Evolutionary conservation across 1,284 basidiomycete genomes (phyloP), one percentile per base, ranked within the genome.

Genomic region (Ustilago nuda): DNA sequence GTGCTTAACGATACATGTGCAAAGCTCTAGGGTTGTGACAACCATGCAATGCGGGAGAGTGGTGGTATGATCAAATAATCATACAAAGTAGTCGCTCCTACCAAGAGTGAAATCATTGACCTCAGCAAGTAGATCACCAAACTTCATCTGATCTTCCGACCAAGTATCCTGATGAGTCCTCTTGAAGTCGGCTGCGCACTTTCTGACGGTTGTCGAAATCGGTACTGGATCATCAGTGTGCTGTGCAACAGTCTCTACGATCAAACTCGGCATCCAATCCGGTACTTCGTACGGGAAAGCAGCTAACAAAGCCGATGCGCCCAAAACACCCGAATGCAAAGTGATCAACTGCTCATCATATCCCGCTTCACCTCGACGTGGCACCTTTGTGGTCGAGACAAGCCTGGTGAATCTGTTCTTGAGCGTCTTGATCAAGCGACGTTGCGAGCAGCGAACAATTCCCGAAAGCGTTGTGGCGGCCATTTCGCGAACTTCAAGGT

Each of bases 191-290:
- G 92, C 93, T 56, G 94, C 94, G 86, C 92, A 93, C 80, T 92
- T 91, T 58, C 93, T 90, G 81, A 96, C 94, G 7, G 94, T 94
- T 4, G 93, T 94, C 30, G 92, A 93, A 82, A 98, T 93, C 23
- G 95, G 95, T 52, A 92, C 92, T 27, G 95, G 95, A 84, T 95
- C 94, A 6, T 94, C 92, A 2, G 93, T 92, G 86, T 97, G 93
- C 80, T 89, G 88, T 4, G 92, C 92, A 69, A 94, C 69, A 11
- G 81, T 82, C n/a, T 82, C 79, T 36, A 81, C 72, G 43, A 93
- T 91, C 59, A 94, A 89, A 46, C 92, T 90, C 82, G 94, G 97
- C 59, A 98, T 88, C 79, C 93, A 94, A 71, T 90, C 90, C 72
- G 93, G 93, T 37, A 94, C 91, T 0, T 92, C 93, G 86, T 94